Evolutionary conservation across 257 asterid genomes (phyloP), one percentile per base, ranked within the genome.

Genomic region (Lavandula angustifolia): DNA sequence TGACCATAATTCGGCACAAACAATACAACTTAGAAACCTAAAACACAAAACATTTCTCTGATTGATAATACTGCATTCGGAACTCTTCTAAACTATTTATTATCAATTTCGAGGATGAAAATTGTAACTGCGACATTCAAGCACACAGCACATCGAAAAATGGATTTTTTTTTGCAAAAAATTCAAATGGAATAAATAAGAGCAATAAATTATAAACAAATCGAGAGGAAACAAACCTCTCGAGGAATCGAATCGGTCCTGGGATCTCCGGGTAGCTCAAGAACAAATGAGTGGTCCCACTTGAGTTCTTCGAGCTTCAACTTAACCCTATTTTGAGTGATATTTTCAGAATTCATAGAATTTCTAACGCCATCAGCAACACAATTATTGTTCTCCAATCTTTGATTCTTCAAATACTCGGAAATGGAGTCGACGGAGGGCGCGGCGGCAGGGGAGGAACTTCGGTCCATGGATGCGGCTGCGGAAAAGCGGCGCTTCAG

Each of bases 241-340:
- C 98, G 78, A 0, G 95, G 95, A 27, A 83, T 76, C 44, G 44
- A 48, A 82, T 91, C 98, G 49, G 86, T 80, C 60, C 85, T 79
- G 32, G 88, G 88, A 83, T 91, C 98, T 67, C 83, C 85, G 9
- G 96, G 98, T 44, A 91, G 83, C 79, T 86, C 95, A 14, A 92
- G 95, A 57, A 91, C 87, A 68, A 91, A 91, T 1, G 96, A 91
- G 79, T 84, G 65, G 68, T 88, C 95, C 98, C 98, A 91, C 68
- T 78, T 88, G 51, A 91, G 83, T 40, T 84, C 92, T 67, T 91
- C 92, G 42, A 91, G 88, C 75, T 78, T 86, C 91, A 84, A 67
- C 64, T 68, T 73, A 54, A 54, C 74, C 78, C 69, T 68, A 46
- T 29, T 33, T 44, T 61, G n/a, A n/a, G n/a, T n/a, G n/a, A n/a